Percentiles rank a stretch among this genome's conserved stretches.
phyloP scores from a whole-genome alignment of 331 rosid genomes.

The Malus hybrid region DNA sequence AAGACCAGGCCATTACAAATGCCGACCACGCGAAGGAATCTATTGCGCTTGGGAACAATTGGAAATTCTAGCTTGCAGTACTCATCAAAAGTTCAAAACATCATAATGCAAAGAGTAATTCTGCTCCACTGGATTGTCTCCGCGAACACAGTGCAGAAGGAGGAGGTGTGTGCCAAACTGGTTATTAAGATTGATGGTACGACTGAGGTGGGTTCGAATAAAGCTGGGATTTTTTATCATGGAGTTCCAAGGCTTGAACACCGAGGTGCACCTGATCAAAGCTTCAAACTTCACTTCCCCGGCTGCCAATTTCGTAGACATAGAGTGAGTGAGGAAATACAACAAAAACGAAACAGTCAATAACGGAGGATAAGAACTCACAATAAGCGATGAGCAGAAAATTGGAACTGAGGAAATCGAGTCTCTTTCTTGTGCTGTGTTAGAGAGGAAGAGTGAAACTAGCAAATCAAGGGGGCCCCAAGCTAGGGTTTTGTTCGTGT shows the following conservation, averaged over 20 bases:
- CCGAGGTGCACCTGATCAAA: conserved; percentile 3
- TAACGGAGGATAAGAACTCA: too few species aligned
- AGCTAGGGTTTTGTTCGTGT: too few species aligned
- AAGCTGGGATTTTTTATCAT: conserved; percentile 7
- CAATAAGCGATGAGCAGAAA: too few species aligned
- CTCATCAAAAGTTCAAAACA: neutral
- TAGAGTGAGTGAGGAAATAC: too few species aligned
- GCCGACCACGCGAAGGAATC: neutral
- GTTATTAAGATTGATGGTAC: neutral
- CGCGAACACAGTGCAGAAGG: too few species aligned
- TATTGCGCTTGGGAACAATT: neutral
- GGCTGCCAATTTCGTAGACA: too few species aligned
- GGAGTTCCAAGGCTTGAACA: conserved; percentile 20
- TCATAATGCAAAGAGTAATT: neutral
- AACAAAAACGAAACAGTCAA: too few species aligned
- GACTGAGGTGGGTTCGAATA: conserved; percentile 7
- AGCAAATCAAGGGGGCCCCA: too few species aligned
- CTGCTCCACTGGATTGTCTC: neutral
- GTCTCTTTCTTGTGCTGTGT: too few species aligned
- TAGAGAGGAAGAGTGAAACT: too few species aligned
- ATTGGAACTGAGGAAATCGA: too few species aligned
- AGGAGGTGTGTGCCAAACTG: neutral
- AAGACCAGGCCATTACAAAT: conserved; percentile 18
- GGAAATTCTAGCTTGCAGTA: conserved; percentile 3
- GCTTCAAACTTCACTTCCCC: neutral